Conservation (phyloP, 345 rosid species). For the Syzygium aqueum region DNA sequence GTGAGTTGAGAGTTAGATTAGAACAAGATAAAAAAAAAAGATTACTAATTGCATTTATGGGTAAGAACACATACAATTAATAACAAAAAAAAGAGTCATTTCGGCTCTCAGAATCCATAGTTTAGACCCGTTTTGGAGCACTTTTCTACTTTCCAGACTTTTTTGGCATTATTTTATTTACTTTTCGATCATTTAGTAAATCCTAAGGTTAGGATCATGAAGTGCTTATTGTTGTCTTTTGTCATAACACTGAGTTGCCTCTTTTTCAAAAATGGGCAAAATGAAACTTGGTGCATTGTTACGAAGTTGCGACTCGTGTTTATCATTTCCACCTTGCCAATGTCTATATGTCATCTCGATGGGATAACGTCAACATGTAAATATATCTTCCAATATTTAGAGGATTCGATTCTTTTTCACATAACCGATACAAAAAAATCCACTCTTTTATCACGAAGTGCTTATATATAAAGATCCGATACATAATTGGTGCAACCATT, state of each 20-base stretch:
- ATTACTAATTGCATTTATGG: neutral
- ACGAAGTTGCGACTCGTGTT: neutral
- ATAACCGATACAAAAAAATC: neutral
- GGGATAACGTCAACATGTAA: neutral
- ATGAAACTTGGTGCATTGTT: neutral
- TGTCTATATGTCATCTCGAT: neutral
- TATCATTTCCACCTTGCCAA: neutral
- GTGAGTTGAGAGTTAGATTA: too few species aligned
- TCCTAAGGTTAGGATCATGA: neutral
- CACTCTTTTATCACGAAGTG: neutral
- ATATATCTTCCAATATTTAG: neutral
- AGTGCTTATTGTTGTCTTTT: neutral
- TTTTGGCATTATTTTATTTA: neutral
- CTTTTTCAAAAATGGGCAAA: neutral
- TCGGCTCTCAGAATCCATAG: neutral
- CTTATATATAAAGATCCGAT: neutral
- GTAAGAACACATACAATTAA: neutral
- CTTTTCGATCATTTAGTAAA: neutral
- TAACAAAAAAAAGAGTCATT: neutral
- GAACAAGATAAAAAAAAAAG: too few species aligned
- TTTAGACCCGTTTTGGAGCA: neutral
- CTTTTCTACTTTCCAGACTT: neutral
- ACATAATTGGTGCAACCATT: rapidly evolving
- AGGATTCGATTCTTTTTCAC: neutral
- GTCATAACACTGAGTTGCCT: neutral